A percentile compares a stretch with the other conserved stretches of the same genome.
Conservation (phyloP, 257 asterid species). For the Gentiana dahurica region DNA sequence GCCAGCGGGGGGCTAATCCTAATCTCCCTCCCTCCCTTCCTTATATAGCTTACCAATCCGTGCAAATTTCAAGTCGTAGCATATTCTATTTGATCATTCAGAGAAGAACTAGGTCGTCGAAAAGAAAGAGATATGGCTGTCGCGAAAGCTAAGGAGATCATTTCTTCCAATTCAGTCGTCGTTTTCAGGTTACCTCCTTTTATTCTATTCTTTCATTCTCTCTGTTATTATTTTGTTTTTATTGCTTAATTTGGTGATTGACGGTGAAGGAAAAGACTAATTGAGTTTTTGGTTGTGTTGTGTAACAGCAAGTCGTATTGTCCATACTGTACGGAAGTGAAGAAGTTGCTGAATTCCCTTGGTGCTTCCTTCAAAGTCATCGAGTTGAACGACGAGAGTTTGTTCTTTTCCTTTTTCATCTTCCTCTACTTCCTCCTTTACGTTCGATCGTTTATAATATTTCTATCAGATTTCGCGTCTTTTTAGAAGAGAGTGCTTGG, state of each 20-base stretch:
- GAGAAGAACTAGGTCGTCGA: not conserved
- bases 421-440: too few relatives aligned
- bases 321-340: conserved; percentile 61
- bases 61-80: too few relatives aligned
- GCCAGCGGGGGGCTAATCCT: too few relatives aligned
- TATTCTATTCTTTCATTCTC: not conserved
- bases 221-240: conserved; percentile 1
- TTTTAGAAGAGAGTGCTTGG: too few relatives aligned
- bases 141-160: conserved; percentile 70
- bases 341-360: conserved; percentile 54
- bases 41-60: too few relatives aligned
- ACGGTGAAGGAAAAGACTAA: not conserved
- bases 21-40: too few relatives aligned
- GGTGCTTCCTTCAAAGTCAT: conserved; percentile 65
- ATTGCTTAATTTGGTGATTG: not conserved
- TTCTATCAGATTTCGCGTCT: too few relatives aligned
- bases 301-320: conserved; percentile 83
- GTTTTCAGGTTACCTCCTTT: conserved; percentile 52
- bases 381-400: conserved; percentile 66
- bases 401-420: conserved; percentile 13
- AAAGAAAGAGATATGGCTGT: conserved; percentile 39
- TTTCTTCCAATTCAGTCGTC: conserved; percentile 50
- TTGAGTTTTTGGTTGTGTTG: conserved; percentile 6
- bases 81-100: not conserved
- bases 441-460: too few relatives aligned